A percentile compares a stretch with the other conserved stretches of the same genome.
Conservation (phyloP, 2,329 filamentous ascomycete genomes). For the Claviceps monticola region DNA sequence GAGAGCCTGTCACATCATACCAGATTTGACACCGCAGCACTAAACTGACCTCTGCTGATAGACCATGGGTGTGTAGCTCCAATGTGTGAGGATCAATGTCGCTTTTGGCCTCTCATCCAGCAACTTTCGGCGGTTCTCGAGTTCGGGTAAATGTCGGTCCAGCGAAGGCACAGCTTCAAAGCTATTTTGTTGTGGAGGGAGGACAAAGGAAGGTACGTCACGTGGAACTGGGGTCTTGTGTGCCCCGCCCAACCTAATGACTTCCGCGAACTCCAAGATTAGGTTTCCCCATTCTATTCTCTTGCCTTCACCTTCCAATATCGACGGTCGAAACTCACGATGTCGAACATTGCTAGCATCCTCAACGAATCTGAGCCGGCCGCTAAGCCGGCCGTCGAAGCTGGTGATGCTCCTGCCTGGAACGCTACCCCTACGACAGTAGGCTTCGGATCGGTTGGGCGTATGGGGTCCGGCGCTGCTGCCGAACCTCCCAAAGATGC, state of each 20-base stretch:
- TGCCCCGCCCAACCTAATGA: not conserved
- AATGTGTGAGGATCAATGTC: not conserved
- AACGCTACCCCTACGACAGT: not conserved
- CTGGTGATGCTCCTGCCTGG: not conserved
- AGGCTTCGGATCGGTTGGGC: too few species aligned
- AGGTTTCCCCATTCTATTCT: not conserved
- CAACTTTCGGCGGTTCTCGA: not conserved
- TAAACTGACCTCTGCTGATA: not conserved
- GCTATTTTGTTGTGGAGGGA: too few species aligned
- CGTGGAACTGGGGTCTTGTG: not conserved
- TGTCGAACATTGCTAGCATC: constrained; percentile 7
- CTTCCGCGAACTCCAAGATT: not conserved
- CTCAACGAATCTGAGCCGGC: constrained; percentile 1
- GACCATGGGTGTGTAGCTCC: not conserved
- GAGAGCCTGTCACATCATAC: not conserved
- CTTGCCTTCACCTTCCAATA: not conserved
- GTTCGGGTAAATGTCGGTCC: not conserved
- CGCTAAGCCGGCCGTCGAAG: not conserved
- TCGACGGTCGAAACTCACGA: not conserved
- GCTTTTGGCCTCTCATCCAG: not conserved
- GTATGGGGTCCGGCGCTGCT: constrained; percentile 2
- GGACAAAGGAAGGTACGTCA: not conserved
- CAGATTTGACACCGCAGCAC: not conserved
- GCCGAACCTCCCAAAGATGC: not conserved
- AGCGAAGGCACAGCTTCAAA: too few species aligned